Evolutionary conservation across 306 rosid genomes (phyloP), one percentile per base, ranked within the genome.

Genomic region (Glycine soja): DNA sequence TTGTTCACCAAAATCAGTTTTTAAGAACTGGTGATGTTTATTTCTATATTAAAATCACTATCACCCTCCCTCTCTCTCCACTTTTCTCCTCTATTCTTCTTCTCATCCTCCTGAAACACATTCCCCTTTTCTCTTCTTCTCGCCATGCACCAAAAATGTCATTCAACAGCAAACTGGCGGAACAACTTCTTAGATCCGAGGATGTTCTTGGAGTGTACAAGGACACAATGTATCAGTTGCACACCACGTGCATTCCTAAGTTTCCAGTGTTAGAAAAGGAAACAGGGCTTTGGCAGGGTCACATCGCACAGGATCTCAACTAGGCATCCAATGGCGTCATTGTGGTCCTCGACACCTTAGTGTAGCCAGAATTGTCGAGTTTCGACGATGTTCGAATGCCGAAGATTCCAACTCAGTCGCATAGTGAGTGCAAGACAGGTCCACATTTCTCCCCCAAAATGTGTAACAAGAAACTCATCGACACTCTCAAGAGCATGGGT

Each of bases 401-500:
- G 0, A 83, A 82, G 45, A 82, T 93, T 74, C 98, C 99, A 6
- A 3, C 84, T 0, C 75, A 84, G 66, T 93, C 98, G 98, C 88
- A 83, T 0, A 97, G 98, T 3, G 63, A 81, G 80, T 93, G 99
- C 54, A 98, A 95, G 48, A 70, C 84, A 0, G 90, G 88, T 0
- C 30, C 88, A 0, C 96, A 95, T 77, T 95, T 95, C 19, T 63
- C 65, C 0, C 34, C 91, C 0, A 67, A 84, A 0, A 72, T 81
- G 7, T 95, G 99, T 68, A 95, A 95, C 84, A 93, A 75, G 75
- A 95, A 95, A 80, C 96, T 93, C 73, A 91, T 95, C 48, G 98
- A 98, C 2, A 24, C 30, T 24, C 30, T 24, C 30, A 2, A 24
- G 30, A 24, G 30, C 1, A 2, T 24, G 30, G 30, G 30, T 24